A percentile compares a stretch with the other conserved stretches of the same genome.
phyloP scores from a whole-genome alignment of 768 basidiomycete genomes.

The Macrolepiota fuliginosa region DNA sequence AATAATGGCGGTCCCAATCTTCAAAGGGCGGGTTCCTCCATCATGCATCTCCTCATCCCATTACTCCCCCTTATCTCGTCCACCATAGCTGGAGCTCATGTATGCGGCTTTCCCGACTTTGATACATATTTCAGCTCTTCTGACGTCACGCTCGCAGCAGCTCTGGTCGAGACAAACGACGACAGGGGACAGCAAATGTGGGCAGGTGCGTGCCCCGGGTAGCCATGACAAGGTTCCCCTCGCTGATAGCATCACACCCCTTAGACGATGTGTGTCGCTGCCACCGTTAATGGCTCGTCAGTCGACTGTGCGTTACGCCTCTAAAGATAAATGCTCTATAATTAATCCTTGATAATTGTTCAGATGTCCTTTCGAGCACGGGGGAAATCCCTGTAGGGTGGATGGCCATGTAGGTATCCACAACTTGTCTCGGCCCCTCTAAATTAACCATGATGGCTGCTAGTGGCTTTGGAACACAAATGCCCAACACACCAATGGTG shows the following conservation, averaged over 20 bases:
- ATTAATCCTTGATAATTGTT: not conserved
- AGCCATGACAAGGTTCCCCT: not conserved
- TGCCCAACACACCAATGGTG: constrained; percentile 64
- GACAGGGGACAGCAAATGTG: constrained; percentile 28
- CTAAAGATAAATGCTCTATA: not conserved
- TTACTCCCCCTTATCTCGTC: not conserved
- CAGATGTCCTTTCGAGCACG: constrained; percentile 49
- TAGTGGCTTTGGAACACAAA: constrained; percentile 58
- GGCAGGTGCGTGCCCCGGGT: constrained; percentile 19
- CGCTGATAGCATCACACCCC: not conserved
- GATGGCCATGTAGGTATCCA: constrained; percentile 48
- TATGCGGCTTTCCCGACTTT: not conserved
- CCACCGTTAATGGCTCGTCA: constrained; percentile 40
- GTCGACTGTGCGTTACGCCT: constrained; percentile 37
- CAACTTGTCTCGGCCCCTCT: constrained; percentile 23
- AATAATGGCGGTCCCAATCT: not conserved
- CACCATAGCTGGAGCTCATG: not conserved
- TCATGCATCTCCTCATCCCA: not conserved
- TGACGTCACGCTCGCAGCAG: not conserved
- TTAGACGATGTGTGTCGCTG: constrained; percentile 48
- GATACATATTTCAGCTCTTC: not conserved
- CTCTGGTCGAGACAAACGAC: constrained; percentile 7
- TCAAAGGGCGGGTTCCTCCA: not conserved
- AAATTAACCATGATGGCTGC: not conserved
- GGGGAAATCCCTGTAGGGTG: constrained; percentile 42